Evolutionary conservation across 2,329 filamentous ascomycete species (phyloP), one percentile per base, ranked within the genome.

Genomic region (Lasiodiplodia hormozganensis): DNA sequence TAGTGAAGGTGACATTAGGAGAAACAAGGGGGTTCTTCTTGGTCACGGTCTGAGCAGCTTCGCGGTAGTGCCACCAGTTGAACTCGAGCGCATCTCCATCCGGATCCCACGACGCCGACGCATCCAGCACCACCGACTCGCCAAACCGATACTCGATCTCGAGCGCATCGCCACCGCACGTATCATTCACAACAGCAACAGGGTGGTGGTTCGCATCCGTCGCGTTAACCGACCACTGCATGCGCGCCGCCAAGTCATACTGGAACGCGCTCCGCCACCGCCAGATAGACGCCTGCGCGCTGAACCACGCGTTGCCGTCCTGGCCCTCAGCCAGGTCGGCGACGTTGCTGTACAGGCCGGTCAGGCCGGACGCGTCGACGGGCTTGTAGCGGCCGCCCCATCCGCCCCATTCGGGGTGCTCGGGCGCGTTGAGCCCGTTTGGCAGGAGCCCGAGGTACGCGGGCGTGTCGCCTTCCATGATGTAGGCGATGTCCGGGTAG

Each of bases 401-500:
- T 67, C 76, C 69, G 21, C 82, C 82, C 73, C 77, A 83, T 31
- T 79, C 75, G 0, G 80, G 81, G 21, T 78, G 71, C 25, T 81
- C 77, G 1, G 78, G 75, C 10, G 74, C 72, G 4, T 76, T 76
- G 2, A 83, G 74, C 0, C 82, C 81, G 67, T 83, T 83, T 57
- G 79, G 80, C 28, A 83, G 78, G 1, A 82, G 73, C 51, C 76
- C 79, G 4, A 83, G 69, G 68, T 82, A 81, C 0, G 79, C 77
- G 2, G 80, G 81, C 1, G 81, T 82, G 62, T 84, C 82, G 18
- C 81, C 82, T 71, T 86, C 85, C 31, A 80, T 77, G 67, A 83
- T 83, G 68, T 80, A 85, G 25, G 77, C 71, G 43, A 77, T 80
- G 67, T 82, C 74, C 0, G 83, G 84, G 66, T 86, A 86, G 0